These are phyloP conservation scores for Luvunga scandens DNA, from an alignment of 345 rosid species.

Conservation along the genomic window DNA sequence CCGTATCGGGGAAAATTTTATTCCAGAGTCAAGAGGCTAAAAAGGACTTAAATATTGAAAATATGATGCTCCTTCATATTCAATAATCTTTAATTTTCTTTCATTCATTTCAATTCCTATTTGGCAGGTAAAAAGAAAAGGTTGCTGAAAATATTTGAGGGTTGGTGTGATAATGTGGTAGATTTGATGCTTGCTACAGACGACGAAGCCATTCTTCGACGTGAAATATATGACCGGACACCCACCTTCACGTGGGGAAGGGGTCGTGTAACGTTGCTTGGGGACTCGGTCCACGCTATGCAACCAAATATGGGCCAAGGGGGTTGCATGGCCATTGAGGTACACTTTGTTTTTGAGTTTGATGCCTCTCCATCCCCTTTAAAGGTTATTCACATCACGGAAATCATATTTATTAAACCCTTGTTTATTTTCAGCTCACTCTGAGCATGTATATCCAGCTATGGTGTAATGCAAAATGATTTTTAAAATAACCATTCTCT, in stretches of 20 bases:
- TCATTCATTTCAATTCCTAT: neutral
- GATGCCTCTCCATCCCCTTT: neutral
- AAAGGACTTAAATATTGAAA: neutral
- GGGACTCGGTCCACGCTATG: constrained; percentile 94
- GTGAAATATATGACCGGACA: constrained; percentile 76
- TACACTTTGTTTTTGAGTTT: constrained; percentile 21
- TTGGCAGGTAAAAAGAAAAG: constrained; percentile 71
- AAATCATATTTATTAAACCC: neutral
- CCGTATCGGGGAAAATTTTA: neutral
- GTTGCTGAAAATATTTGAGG: constrained; percentile 76
- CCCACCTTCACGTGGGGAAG: constrained; percentile 82
- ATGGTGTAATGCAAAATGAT: neutral
- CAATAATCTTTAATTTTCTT: neutral
- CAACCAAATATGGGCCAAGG: constrained; percentile 98
- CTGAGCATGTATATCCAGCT: neutral
- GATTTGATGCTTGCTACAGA: constrained; percentile 75
- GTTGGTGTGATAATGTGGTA: constrained; percentile 86
- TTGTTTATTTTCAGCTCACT: neutral
- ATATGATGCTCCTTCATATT: neutral
- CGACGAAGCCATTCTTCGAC: constrained; percentile 76
- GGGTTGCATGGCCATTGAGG: constrained; percentile 98
- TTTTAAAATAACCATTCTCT: neutral
- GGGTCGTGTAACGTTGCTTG: constrained; percentile 90
- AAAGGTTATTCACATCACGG: neutral
- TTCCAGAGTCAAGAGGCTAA: neutral